These are phyloP conservation scores for Fusarium incarnatum DNA, from an alignment of 2,329 filamentous ascomycete species.

Conservation along the genomic window DNA sequence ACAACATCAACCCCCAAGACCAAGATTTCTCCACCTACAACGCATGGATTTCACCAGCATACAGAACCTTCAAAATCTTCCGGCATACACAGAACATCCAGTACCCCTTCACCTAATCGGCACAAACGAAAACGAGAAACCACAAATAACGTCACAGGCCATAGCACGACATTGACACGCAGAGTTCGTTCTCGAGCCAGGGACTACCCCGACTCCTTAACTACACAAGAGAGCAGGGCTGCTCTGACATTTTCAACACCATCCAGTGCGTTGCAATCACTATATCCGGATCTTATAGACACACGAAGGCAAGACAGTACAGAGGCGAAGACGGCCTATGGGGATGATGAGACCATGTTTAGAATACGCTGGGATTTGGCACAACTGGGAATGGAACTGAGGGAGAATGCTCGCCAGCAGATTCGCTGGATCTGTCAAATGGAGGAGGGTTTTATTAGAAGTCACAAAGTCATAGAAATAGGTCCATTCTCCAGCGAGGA, in stretches of 20 bases:
- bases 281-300: background rate
- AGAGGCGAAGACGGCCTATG: background rate
- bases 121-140: background rate
- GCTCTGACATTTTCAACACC: accelerated
- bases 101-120: background rate
- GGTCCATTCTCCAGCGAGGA: background rate
- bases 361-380: background rate
- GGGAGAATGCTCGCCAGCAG: background rate
- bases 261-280: background rate
- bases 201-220: background rate
- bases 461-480: background rate
- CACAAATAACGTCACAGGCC: no score
- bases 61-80: background rate
- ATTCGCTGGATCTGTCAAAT: background rate
- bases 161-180: background rate
- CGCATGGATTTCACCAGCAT: background rate
- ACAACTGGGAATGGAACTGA: background rate
- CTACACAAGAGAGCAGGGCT: no score
- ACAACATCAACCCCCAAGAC: background rate
- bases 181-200: background rate
- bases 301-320: no score
- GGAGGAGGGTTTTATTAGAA: background rate
- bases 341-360: background rate
- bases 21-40: background rate
- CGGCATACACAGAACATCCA: background rate